Conservation (phyloP, 495 filamentous ascomycete species). For the Usnea hakonensis region DNA sequence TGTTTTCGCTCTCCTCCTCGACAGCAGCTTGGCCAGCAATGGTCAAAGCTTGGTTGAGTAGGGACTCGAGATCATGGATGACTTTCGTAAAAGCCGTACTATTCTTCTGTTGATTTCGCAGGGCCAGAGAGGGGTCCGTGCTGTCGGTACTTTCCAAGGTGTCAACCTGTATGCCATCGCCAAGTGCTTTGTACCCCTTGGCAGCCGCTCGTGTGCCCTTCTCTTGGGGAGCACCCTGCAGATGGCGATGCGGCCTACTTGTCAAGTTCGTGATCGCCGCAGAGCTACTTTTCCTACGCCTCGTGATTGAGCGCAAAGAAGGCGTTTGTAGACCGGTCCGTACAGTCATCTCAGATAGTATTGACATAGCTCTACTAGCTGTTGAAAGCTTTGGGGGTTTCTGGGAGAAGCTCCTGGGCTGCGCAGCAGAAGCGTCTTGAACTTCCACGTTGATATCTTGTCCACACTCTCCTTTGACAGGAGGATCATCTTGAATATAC, state of each 20-base stretch:
- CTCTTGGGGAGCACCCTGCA: background rate
- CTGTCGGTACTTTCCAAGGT: background rate
- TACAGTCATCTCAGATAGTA: slow-evolving; percentile 17
- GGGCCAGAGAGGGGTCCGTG: background rate
- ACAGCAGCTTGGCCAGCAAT: slow-evolving; percentile 36
- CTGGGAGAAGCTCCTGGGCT: background rate
- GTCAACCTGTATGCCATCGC: background rate
- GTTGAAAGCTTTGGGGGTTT: slow-evolving; percentile 5
- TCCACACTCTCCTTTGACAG: background rate
- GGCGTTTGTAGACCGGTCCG: slow-evolving; percentile 8
- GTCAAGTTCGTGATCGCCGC: slow-evolving; percentile 11
- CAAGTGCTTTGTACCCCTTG: background rate
- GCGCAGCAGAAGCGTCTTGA: background rate
- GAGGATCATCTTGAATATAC: background rate
- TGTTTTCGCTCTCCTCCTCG: slow-evolving; percentile 17
- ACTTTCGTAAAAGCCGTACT: slow-evolving; percentile 23
- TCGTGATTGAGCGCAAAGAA: slow-evolving; percentile 8
- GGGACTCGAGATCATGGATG: slow-evolving; percentile 38
- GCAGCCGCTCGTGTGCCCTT: background rate
- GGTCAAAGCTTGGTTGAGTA: slow-evolving; percentile 39
- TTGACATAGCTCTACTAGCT: slow-evolving; percentile 17
- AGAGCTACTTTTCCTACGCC: slow-evolving; percentile 9
- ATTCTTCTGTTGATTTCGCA: slow-evolving; percentile 12
- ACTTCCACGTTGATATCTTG: background rate
- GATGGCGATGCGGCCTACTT: slow-evolving; percentile 4